Evolutionary conservation across 495 filamentous ascomycete genomes (phyloP).

Genomic region (Penicillium alfredii): DNA sequence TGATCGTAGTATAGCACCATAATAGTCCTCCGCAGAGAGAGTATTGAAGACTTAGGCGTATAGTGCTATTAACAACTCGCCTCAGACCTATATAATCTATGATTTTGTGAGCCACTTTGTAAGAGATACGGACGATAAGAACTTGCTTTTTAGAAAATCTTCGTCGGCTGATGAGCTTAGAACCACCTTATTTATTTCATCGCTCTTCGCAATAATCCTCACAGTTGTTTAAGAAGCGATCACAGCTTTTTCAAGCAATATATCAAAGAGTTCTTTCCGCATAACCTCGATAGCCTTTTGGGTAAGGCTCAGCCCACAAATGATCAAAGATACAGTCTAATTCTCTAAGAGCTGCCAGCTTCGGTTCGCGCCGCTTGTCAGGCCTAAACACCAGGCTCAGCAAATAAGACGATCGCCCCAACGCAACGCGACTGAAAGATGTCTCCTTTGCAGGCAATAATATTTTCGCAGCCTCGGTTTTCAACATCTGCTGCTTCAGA

Average conservation of each 20-base stretch:
- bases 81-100: slow-evolving; percentile 1
- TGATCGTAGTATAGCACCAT: slow-evolving; percentile 1
- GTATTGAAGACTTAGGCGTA: slow-evolving; percentile 1
- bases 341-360: background rate
- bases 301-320: slow-evolving; percentile 1
- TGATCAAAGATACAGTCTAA: slow-evolving; percentile 1
- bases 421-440: background rate
- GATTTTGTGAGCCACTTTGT: background rate
- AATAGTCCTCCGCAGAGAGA: background rate
- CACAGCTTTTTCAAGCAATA: background rate
- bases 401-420: background rate
- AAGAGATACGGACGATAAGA: background rate
- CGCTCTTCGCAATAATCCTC: background rate
- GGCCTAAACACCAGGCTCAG: background rate
- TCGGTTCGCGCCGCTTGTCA: background rate
- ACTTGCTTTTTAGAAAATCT: slow-evolving; percentile 1
- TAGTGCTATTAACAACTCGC: background rate
- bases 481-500: background rate
- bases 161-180: background rate
- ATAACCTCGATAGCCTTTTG: background rate
- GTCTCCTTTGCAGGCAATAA: background rate
- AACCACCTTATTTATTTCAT: background rate
- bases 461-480: background rate
- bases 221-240: slow-evolving; percentile 1
- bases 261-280: slow-evolving; percentile 1